Percentiles rank a stretch among this genome's conserved stretches.
Conservation (phyloP, 2,329 filamentous ascomycete genomes). For the Rhynchosporium graminicola region DNA sequence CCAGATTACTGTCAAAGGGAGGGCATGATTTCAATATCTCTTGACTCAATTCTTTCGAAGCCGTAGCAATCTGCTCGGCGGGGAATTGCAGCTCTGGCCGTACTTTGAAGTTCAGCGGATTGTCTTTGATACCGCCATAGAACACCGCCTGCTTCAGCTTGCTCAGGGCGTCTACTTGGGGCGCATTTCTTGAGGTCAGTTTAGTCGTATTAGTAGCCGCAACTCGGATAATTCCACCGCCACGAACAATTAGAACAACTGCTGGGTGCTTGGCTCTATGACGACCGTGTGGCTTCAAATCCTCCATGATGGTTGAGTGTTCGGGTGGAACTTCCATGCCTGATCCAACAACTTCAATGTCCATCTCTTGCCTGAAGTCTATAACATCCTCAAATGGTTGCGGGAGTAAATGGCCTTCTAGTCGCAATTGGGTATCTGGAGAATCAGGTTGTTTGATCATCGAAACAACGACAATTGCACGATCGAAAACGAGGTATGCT, state of each 20-base stretch:
- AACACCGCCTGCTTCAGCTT: slow-evolving; percentile 95
- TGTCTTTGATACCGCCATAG: slow-evolving; percentile 79
- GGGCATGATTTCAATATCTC: slow-evolving; percentile 81
- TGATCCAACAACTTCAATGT: slow-evolving; percentile 64
- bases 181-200: slow-evolving; percentile 58
- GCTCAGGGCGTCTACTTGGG: slow-evolving; percentile 75
- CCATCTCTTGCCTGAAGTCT: slow-evolving; percentile 68
- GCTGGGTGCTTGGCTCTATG: slow-evolving; percentile 62
- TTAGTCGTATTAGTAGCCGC: slow-evolving; percentile 59
- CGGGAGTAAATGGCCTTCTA: slow-evolving; percentile 63
- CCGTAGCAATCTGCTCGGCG: slow-evolving; percentile 69
- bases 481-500: slow-evolving; percentile 79
- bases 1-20: slow-evolving; percentile 63
- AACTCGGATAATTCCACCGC: slow-evolving; percentile 61
- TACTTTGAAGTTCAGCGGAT: slow-evolving; percentile 81
- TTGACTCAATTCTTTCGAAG: slow-evolving; percentile 75
- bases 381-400: slow-evolving; percentile 83
- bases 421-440: slow-evolving; percentile 74
- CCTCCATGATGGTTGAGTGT: slow-evolving; percentile 45
- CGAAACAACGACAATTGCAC: slow-evolving; percentile 76
- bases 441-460: slow-evolving; percentile 67
- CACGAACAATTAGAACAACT: slow-evolving; percentile 62
- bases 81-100: slow-evolving; percentile 67
- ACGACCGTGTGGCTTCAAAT: slow-evolving; percentile 49
- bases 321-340: slow-evolving; percentile 61